Evolutionary conservation across 1,284 basidiomycete genomes (phyloP), one percentile per base, ranked within the genome.

Genomic region (Cystobasidiaceae sp.): DNA sequence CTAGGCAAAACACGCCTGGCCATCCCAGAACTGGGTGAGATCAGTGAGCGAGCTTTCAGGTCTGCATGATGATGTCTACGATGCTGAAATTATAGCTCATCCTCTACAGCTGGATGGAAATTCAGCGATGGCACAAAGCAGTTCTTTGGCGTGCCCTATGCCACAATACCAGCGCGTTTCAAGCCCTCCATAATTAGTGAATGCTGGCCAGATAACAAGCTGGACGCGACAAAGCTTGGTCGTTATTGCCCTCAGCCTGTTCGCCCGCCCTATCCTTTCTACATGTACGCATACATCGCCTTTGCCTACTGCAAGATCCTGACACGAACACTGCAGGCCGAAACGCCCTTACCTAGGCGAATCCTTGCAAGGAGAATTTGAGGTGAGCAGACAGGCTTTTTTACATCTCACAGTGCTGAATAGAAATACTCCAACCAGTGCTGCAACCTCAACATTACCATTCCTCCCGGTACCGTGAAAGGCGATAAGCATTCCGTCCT

Each of bases 401-500:
- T 39, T n/a, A n/a, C n/a, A 11, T n/a, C 11, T 39, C 37, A 39
- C n/a, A n/a, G 37, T 39, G n/a, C n/a, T 39, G 37, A 11, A 39
- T 11, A n/a, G 37, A 39, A 11, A 11, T 39, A n/a, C 11, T 39
- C 37, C 37, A 11, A 11, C 37, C n/a, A 39, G 37, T 39, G 37
- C 37, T 39, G 37, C n/a, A 39, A 39, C n/a, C 37, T 39, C 37
- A 39, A 39, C 37, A 11, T 39, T 39, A 39, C 37, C 37, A 11
- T 39, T 11, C 37, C 37, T 11, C 37, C 37, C n/a, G 37, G 37
- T 11, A 62, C 54, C 23, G 11, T 11, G 11, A 11, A 11, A 39
- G 11, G n/a, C 11, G 37, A 39, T 39, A 11, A 45, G 19, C 39
- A 61, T 2, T 49, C 64, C 3, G 59, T 67, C 15, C 15, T 63